Conservation (phyloP, 805 yeast genomes). For the Cyberlindnera bimundalis region DNA sequence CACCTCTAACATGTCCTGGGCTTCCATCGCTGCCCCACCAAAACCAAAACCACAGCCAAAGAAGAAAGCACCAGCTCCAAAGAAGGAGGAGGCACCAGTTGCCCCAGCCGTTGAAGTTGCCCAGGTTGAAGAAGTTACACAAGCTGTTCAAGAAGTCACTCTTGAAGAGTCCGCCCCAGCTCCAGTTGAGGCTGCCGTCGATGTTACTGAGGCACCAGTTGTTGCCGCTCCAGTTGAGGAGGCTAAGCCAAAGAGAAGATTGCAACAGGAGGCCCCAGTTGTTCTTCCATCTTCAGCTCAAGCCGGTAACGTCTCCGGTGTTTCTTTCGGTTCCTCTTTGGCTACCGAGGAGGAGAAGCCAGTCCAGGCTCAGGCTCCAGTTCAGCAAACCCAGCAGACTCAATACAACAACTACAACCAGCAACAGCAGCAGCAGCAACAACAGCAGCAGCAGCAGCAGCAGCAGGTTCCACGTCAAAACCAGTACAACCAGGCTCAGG, state of each 20-base stretch:
- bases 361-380: constrained; percentile 20
- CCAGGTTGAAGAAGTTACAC: constrained; percentile 22
- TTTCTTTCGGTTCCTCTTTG: constrained; percentile 60
- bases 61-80: constrained; percentile 17
- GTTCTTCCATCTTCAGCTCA: constrained; percentile 50
- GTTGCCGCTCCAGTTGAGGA: constrained; percentile 24
- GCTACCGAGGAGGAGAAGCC: constrained; percentile 34
- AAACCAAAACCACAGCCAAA: constrained; percentile 25
- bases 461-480: constrained; percentile 9
- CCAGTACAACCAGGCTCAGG: constrained; percentile 7
- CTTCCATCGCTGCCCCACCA: constrained; percentile 61
- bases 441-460: constrained; percentile 20
- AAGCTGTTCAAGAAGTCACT: constrained; percentile 20
- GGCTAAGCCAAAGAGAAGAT: constrained; percentile 31
- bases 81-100: constrained; percentile 13
- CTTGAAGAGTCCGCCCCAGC: constrained; percentile 17
- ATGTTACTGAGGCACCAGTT: constrained; percentile 10
- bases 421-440: constrained; percentile 24
- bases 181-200: constrained; percentile 20
- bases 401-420: constrained; percentile 12
- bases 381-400: constrained; percentile 20
- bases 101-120: constrained; percentile 11
- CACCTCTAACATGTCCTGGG: constrained; percentile 51
- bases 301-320: constrained; percentile 44
- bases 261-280: constrained; percentile 42